Evolutionary conservation across 1,284 basidiomycete species (phyloP), one percentile per base, ranked within the genome.

Genomic region (Cystobasidium slooffiae): DNA sequence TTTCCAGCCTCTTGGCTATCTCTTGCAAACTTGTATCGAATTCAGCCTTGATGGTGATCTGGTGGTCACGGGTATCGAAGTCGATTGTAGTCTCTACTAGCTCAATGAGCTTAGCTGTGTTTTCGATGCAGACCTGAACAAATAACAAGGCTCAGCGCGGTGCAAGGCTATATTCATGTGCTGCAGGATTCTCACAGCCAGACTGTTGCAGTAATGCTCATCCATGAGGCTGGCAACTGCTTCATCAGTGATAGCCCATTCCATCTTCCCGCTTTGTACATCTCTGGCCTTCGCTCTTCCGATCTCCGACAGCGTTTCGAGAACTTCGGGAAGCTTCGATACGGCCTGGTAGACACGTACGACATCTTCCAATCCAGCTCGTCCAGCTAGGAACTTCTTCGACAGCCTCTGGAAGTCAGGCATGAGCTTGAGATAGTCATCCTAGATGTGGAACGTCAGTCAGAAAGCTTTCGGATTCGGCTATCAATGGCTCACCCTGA

Each of bases 11-110:
- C 41, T 88, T 85, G 6, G 90, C 88, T 52, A 95, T 85, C 63
- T 86, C 85, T 75, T 89, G 87, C 37, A 99, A 86, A 8, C 87
- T 85, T 6, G 88, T 87, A 80, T 96, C 91, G 78, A 93, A 96
- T 75, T 94, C 94, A 0, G 96, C 90, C 81, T 94, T 94, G 80
- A 99, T 94, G 39, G 95, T 90, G 81, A 91, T 96, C 78, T 92
- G 92, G 83, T 98, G 93, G 84, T 80, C 58, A 46, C 83, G 79
- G 78, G 96, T 90, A 59, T 91, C 88, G 20, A 98, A 87, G 80
- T 99, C 97, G 55, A 99, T 88, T 0, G 96, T 98, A 75, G 92
- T 89, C 82, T 98, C 94, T 3, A 99, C 95, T 90, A 99, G 94
- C 79, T 95, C 92, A 5, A 88, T 86, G 79, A 95, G 95, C 80